Evolutionary conservation across 192 early-diverging fungal genomes (phyloP).

Genomic region (Entomortierella chlamydospora): DNA sequence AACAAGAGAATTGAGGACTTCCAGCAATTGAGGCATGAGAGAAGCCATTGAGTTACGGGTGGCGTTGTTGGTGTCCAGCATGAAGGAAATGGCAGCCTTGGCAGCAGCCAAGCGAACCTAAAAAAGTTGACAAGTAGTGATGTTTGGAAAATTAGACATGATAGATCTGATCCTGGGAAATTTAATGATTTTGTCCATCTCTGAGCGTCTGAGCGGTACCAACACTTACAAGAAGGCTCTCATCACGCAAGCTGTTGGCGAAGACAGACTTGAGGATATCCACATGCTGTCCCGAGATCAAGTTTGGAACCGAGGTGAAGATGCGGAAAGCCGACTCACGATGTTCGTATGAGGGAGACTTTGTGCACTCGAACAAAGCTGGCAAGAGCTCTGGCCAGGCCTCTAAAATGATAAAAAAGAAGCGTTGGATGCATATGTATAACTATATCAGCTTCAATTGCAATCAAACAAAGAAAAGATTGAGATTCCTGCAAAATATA

Average conservation of each 20-base stretch:
- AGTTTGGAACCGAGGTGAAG: constrained; percentile 82
- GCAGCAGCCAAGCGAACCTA: constrained; percentile 81
- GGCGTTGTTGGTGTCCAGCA: constrained; percentile 73
- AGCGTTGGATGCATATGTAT: not conserved
- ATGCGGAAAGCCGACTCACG: constrained; percentile 93
- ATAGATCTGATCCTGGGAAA: constrained; percentile 5
- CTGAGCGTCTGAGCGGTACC: not conserved
- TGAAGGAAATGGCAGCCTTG: constrained; percentile 82
- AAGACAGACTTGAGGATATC: constrained; percentile 81
- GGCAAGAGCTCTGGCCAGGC: constrained; percentile 87
- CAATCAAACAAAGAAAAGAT: not conserved
- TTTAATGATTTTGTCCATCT: not conserved
- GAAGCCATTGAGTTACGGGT: constrained; percentile 67
- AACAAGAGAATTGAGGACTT: constrained; percentile 80
- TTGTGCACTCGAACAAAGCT: constrained; percentile 84
- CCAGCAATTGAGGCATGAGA: constrained; percentile 86
- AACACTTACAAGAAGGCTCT: constrained; percentile 63
- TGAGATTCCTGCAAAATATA: constrained; percentile 7
- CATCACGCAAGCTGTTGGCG: constrained; percentile 76
- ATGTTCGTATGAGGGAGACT: constrained; percentile 78
- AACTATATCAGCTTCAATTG: not conserved
- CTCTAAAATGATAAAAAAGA: constrained; percentile 46
- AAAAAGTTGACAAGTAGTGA: not conserved
- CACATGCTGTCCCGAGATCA: constrained; percentile 79
- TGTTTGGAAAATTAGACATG: constrained; percentile 2